Percentiles rank a stretch among this genome's conserved stretches.
These are phyloP conservation scores for Toxicodendron radicans DNA, from an alignment of 345 rosid species.

Conservation along the genomic window DNA sequence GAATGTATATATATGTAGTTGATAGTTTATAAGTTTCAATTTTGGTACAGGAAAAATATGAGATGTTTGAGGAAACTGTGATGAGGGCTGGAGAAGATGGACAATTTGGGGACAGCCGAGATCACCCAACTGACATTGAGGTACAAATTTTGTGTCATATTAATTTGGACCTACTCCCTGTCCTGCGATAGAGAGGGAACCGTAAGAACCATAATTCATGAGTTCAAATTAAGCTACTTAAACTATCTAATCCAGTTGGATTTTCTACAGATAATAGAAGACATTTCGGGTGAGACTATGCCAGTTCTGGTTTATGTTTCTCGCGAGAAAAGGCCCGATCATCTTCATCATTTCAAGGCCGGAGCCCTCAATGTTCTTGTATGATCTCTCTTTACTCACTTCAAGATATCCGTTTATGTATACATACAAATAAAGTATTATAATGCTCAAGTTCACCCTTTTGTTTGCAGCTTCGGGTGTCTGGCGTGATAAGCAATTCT, in stretches of 20 bases:
- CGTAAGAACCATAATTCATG: not conserved
- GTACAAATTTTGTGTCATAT: conserved; percentile 10
- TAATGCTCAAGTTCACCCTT: not conserved
- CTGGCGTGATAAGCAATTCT: conserved; percentile 42
- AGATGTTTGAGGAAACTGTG: conserved; percentile 26
- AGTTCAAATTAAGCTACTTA: not conserved
- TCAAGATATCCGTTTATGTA: not conserved
- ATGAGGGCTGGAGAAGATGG: conserved; percentile 11
- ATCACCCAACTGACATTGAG: conserved; percentile 34
- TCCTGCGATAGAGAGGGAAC: not conserved
- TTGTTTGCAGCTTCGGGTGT: conserved; percentile 45
- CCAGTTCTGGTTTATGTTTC: conserved; percentile 39
- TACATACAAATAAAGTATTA: no score
- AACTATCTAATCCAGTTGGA: not conserved
- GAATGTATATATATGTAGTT: not conserved
- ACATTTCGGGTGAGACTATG: not conserved
- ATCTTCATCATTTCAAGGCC: conserved; percentile 49
- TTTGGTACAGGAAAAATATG: conserved; percentile 18
- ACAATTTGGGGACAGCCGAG: not conserved
- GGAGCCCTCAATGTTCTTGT: conserved; percentile 62
- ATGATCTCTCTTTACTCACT: conserved; percentile 6
- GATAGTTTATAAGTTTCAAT: not conserved
- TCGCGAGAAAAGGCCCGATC: conserved; percentile 39
- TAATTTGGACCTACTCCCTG: no score
- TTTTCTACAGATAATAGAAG: conserved; percentile 11